Evolutionary conservation across 2,329 filamentous ascomycete species (phyloP), one percentile per base, ranked within the genome.

Genomic region (Fusarium fujikuroi): DNA sequence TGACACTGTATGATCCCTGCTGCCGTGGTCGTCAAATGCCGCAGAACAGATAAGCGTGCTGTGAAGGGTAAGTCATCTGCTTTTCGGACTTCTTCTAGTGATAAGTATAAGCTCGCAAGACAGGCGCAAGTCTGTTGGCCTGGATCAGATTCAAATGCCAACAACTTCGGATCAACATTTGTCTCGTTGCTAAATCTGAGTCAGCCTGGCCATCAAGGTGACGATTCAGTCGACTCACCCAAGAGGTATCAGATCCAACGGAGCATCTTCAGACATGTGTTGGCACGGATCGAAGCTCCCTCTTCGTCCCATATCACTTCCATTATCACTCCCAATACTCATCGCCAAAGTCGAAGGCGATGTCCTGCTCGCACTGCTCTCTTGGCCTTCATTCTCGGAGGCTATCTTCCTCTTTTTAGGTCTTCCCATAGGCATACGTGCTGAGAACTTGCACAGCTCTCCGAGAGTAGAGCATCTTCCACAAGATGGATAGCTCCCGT

Each of bases 371-470:
- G 50, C 56, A 32, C 63, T 70, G n/a, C 34, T 65, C 4, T 70
- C 63, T 23, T 65, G 46, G 6, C 25, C 57, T 18, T 75, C 61
- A n/a, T 16, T 70, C 39, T 63, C 58, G 7, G 59, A 32, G 10
- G 40, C 39, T 21, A 75, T 34, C 25, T 75, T 78, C 39, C 76
- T 67, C 62, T 78, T 78, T 47, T 78, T 78, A 0, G 76, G 76
- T 18, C 76, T 69, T 42, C 76, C 76, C 76, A 78, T 78, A 0
- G 76, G 76, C 42, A 75, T 46, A 37, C 73, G 72, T 1, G 73
- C 68, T n/a, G 76, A 78, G 36, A 76, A 78, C 39, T 69, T 63
- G 53, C 76, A 78, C 0, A 11, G 5, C 25, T 78, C 76, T 9
- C 59, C 60, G 9, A 56, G 40, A 8, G 21, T 46, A 11, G 63